Percentiles rank a stretch among this genome's conserved stretches.
Conservation (phyloP, 1,284 basidiomycete genomes). For the Coniferiporia sulphurascens region DNA sequence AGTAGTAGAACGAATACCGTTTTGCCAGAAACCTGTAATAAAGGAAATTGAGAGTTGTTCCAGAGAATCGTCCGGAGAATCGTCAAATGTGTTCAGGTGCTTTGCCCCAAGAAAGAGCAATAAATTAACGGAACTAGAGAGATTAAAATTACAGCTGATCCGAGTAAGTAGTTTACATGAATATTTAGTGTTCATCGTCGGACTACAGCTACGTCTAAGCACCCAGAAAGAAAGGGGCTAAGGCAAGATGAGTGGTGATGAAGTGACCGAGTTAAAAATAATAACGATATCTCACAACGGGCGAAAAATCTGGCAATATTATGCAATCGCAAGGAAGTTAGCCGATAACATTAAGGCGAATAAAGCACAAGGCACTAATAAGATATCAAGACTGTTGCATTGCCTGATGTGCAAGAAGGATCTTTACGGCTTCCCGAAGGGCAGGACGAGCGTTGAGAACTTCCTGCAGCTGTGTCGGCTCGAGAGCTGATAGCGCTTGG, state of each 20-base stretch:
- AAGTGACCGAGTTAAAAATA: background rate
- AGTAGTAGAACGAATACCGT: no score
- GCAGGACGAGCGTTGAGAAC: constrained; percentile 6
- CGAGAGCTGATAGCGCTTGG: constrained; percentile 3
- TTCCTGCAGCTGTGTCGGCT: constrained; percentile 3
- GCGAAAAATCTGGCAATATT: no score
- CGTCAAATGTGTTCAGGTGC: background rate
- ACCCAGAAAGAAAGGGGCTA: background rate
- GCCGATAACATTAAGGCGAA: no score
- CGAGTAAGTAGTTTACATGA: background rate
- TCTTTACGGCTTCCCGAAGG: constrained; percentile 3
- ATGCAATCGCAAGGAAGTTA: no score
- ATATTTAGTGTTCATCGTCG: background rate
- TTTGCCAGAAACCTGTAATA: no score
- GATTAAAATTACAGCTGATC: background rate
- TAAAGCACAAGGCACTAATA: background rate
- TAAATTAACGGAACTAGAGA: background rate
- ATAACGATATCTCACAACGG: background rate
- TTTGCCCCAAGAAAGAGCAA: background rate
- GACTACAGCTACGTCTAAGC: background rate
- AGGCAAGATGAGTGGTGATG: background rate
- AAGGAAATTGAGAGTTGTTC: no score
- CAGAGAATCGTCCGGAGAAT: no score
- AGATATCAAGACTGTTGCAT: background rate
- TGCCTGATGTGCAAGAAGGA: constrained; percentile 1